Conservation (phyloP, 371 early-diverging fungal genomes). For the Mortierella sp. region DNA sequence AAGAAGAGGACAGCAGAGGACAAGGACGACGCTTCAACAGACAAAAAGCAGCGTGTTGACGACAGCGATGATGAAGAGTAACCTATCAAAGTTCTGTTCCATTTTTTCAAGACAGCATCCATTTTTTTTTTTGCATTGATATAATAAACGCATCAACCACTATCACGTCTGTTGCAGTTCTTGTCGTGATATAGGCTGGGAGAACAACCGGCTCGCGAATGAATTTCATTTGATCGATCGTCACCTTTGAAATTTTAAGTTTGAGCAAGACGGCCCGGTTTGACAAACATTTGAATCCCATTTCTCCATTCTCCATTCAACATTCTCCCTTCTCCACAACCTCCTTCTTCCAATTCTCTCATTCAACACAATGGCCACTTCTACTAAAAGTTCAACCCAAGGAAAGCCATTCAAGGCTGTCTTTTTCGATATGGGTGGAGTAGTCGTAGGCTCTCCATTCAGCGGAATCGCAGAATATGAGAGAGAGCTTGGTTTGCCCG, state of each 20-base stretch:
- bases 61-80: conserved; percentile 57
- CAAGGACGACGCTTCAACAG: conserved; percentile 58
- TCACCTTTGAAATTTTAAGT: not conserved
- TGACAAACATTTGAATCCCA: not conserved
- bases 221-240: conserved; percentile 3
- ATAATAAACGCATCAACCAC: not conserved
- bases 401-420: conserved; percentile 65
- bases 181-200: not conserved
- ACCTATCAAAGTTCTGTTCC: not conserved
- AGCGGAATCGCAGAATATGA: conserved; percentile 82
- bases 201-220: not conserved
- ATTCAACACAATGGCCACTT: not conserved
- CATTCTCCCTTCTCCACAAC: too few relatives aligned
- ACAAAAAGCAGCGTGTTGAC: conserved; percentile 67
- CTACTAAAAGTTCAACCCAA: not conserved
- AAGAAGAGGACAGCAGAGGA: conserved; percentile 72
- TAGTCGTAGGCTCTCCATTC: conserved; percentile 86
- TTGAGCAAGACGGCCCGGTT: not conserved
- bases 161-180: not conserved
- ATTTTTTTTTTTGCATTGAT: not conserved
- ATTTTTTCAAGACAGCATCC: not conserved
- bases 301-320: too few relatives aligned
- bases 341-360: not conserved
- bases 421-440: conserved; percentile 87
- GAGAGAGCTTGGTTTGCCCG: conserved; percentile 72